Percentiles rank a stretch among this genome's conserved stretches.
These are phyloP conservation scores for Barbatosphaeria neglecta DNA, from an alignment of 495 filamentous ascomycete genomes.

Conservation along the genomic window DNA sequence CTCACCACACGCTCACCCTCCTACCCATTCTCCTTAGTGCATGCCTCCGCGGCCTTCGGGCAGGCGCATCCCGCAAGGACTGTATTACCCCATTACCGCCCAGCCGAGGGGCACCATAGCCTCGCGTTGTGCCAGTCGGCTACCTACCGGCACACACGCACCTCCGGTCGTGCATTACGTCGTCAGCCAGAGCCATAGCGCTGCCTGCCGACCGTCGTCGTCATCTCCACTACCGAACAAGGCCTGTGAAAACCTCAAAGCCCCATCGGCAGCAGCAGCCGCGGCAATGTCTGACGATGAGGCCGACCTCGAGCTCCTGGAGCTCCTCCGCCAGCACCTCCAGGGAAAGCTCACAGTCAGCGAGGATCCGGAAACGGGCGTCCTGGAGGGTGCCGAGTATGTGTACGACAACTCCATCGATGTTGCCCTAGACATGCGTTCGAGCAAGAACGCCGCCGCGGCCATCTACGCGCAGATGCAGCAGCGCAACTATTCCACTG, in stretches of 20 bases:
- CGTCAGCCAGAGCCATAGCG: too few relatives aligned
- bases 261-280: constrained; percentile 18
- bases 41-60: too few relatives aligned
- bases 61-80: too few relatives aligned
- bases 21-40: too few relatives aligned
- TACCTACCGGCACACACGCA: too few relatives aligned
- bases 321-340: constrained; percentile 72
- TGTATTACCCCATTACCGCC: too few relatives aligned
- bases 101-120: too few relatives aligned
- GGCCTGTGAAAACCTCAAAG: neutral
- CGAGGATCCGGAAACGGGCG: constrained; percentile 59
- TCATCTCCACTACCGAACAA: too few relatives aligned
- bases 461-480: constrained; percentile 72
- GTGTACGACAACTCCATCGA: constrained; percentile 91
- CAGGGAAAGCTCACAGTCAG: constrained; percentile 35
- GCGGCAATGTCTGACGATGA: constrained; percentile 75
- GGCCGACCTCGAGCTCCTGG: constrained; percentile 76
- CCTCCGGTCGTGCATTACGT: too few relatives aligned
- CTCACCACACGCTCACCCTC: too few relatives aligned
- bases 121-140: too few relatives aligned
- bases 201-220: too few relatives aligned
- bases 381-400: constrained; percentile 71
- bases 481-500: constrained; percentile 68
- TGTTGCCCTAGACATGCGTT: constrained; percentile 68
- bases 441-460: constrained; percentile 69